phyloP scores from a whole-genome alignment of 2,329 filamentous ascomycete genomes.

The Trichophyton simii region DNA sequence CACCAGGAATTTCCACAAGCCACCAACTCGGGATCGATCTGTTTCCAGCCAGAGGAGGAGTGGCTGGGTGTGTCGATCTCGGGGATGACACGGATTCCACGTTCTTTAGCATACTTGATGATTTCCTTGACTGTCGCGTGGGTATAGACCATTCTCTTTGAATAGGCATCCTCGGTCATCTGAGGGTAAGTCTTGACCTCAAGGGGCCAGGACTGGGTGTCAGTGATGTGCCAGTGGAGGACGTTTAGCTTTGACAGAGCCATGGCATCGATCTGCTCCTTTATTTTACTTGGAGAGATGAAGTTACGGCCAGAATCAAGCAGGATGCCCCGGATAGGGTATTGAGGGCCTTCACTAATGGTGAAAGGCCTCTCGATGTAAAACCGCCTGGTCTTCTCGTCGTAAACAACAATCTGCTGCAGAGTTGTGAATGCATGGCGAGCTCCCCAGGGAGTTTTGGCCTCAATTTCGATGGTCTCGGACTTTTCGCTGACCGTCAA shows the following conservation, averaged over 20 bases:
- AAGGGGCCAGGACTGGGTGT: constrained; percentile 45
- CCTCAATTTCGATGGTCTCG: constrained; percentile 33
- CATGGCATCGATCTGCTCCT: constrained; percentile 44
- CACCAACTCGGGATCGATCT: constrained; percentile 44
- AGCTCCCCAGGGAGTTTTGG: constrained; percentile 43
- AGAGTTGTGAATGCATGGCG: constrained; percentile 47
- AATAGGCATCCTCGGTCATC: constrained; percentile 45
- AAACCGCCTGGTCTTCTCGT: constrained; percentile 30
- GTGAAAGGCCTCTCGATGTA: constrained; percentile 43
- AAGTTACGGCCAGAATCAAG: constrained; percentile 45
- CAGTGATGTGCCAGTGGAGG: constrained; percentile 46
- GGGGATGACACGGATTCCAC: constrained; percentile 48
- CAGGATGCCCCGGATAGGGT: constrained; percentile 45
- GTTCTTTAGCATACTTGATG: constrained; percentile 40
- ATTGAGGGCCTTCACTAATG: constrained; percentile 40
- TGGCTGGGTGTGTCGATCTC: constrained; percentile 53
- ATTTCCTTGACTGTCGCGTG: constrained; percentile 33
- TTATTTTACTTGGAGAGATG: constrained; percentile 39
- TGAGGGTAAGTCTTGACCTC: constrained; percentile 39
- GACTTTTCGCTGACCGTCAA: constrained; percentile 33
- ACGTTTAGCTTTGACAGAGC: constrained; percentile 46
- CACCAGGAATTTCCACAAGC: constrained; percentile 48
- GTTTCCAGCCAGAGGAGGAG: constrained; percentile 43
- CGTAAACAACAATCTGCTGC: constrained; percentile 41
- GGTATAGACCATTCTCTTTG: constrained; percentile 36